Evolutionary conservation across 345 rosid species (phyloP).

Genomic region (Populus simonii): DNA sequence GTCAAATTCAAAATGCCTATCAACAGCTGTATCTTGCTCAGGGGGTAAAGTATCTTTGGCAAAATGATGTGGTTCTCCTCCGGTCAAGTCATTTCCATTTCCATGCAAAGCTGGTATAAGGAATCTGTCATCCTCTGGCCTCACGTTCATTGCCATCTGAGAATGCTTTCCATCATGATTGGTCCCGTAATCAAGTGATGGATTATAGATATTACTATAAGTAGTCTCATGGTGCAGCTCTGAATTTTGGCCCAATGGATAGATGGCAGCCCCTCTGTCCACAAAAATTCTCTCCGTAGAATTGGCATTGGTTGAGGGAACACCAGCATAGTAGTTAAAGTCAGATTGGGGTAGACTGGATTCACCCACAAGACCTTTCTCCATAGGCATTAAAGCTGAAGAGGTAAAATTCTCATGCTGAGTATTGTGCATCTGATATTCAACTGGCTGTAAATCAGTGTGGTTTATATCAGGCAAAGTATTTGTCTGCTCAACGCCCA

Average conservation of each 20-base stretch:
- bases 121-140: slow-evolving; percentile 39
- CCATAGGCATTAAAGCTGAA: slow-evolving; percentile 31
- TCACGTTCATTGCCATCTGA: slow-evolving; percentile 36
- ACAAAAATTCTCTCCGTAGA: slow-evolving; percentile 45
- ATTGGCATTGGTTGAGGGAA: slow-evolving; percentile 42
- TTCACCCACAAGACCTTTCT: slow-evolving; percentile 39
- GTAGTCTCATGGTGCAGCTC: slow-evolving; percentile 44
- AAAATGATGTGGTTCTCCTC: slow-evolving; percentile 38
- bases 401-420: slow-evolving; percentile 37
- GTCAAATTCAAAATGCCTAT: slow-evolving; percentile 42
- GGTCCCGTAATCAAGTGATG: slow-evolving; percentile 43
- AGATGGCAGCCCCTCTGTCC: slow-evolving; percentile 55
- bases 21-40: slow-evolving; percentile 60
- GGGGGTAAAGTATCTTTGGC: slow-evolving; percentile 40
- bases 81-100: slow-evolving; percentile 39
- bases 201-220: slow-evolving; percentile 41
- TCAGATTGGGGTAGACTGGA: slow-evolving; percentile 34
- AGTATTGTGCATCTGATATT: slow-evolving; percentile 33
- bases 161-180: slow-evolving; percentile 40
- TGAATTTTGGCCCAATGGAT: slow-evolving; percentile 44
- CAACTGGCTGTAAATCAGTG: slow-evolving; percentile 37
- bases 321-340: slow-evolving; percentile 37
- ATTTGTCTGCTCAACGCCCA: slow-evolving; percentile 36
- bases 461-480: slow-evolving; percentile 61
- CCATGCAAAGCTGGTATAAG: slow-evolving; percentile 31